Base-by-base conservation (phyloP, 495 filamentous ascomycete species). In the Penicillium arizonense region DNA sequence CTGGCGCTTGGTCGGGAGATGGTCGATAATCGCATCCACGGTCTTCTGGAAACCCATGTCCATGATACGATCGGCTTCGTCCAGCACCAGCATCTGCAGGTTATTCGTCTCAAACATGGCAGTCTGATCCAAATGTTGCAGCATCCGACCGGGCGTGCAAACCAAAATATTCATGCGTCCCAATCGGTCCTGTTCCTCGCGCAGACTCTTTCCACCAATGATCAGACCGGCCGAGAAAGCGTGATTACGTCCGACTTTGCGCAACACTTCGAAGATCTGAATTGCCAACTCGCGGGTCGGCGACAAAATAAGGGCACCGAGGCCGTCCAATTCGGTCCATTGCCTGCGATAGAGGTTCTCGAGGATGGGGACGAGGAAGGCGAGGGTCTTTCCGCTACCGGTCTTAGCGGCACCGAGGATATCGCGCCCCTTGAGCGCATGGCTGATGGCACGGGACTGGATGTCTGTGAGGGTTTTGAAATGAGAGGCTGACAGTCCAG, bases 81-180 rank as follows among this genome's bases (percentile, higher is more conserved):
- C 94, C 53, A 99, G 77, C 4, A 97, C 94, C 26, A 99, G 77
- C 67, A 97, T 88, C 69, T 95, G 88, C 45, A 99, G 62, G 68
- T 94, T 96, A 58, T 89, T 86, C 35, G 94, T 87, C 47, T 95
- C 91, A 59, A 99, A 89, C 30, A 85, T 82, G 5, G 91, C 88
- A 0, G 94, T 97, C 73, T 97, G 91, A 65, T 96, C 91, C 67
- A 99, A 74, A 70, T 99, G 94, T 68, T 99, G 95, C 43, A 97
- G 71, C 79, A 99, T 93, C 6, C 94, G 81, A 9, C 94, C 94
- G 0, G 94, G 94, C 3, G 94, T 99, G 63, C 93, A 96, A 3
- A 99, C 92, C 11, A 99, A 72, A 42, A 99, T 99, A 58, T 97
- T 97, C 95, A 99, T 99, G 53, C 91, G 79, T 11, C 86, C 84